Evolutionary conservation across 805 yeast species (phyloP), one percentile per base, ranked within the genome.

Genomic region (Candida caryicola): DNA sequence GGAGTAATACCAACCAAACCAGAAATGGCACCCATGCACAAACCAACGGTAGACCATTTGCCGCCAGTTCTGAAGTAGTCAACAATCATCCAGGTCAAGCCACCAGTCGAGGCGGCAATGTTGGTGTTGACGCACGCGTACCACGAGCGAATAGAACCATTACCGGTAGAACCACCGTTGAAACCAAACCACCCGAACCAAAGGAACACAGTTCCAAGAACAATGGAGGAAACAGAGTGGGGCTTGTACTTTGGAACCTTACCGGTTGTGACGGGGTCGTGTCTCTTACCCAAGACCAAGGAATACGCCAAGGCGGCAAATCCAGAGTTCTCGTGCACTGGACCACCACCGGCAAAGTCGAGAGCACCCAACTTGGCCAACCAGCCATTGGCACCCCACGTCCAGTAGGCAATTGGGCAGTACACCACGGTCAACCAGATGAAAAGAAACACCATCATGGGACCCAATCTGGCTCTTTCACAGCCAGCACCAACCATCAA

Each of bases 141-240:
- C 85, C 88, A 87, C 41, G 96, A 90, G 69, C 97, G 83, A 60
- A 93, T 81, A 45, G 91, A 68, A 26, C 96, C 86, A 59, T 88
- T 84, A 64, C 96, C 97, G 35, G 97, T 85, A 33, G 96, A 88
- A 54, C 98, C 98, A 65, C 96, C 97, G 76, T 93, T 93, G 80
- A 93, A 93, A 29, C 96, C 97, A 57, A 89, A 89, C 99, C 99
- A 93, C 26, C 98, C 99, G 55, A 93, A 89, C 96, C 97, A 91
- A 52, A 93, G 76, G 71, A 93, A 85, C 9, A 87, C 83, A 15
- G 97, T 89, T 39, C 99, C 99, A 41, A 93, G 67, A 13, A 90
- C 96, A 41, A 89, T 87, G 33, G 89, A 78, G 6, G 95, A 77
- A 27, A 91, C 95, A 16, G 93, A 84, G 62, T 91, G 97, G 29